phyloP scores from a whole-genome alignment of 192 early-diverging fungal genomes.

The Backusella psychrophila region DNA sequence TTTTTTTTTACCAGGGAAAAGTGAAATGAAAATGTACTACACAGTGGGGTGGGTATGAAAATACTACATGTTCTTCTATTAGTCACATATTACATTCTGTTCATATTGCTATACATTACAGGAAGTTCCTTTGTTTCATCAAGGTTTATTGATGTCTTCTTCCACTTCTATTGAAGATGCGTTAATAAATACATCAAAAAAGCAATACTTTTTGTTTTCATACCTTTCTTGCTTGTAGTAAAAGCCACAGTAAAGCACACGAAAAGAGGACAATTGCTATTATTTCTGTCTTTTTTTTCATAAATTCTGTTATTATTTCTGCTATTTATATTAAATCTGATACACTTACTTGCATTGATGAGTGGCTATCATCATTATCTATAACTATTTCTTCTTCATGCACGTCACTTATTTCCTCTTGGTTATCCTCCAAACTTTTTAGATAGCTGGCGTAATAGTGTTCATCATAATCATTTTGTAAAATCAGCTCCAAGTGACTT shows the following conservation, averaged over 20 bases:
- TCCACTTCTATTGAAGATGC: background rate
- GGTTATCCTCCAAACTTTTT: background rate
- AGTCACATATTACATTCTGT: background rate
- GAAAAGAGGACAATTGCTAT: background rate
- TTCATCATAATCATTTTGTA: conserved; percentile 1
- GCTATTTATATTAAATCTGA: background rate
- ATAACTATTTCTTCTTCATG: background rate
- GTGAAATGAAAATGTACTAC: background rate
- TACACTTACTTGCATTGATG: background rate
- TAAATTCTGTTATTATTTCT: background rate
- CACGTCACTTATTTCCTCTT: background rate
- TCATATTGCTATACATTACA: background rate
- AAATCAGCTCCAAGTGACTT: background rate
- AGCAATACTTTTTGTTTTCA: background rate
- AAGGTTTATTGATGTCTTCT: background rate
- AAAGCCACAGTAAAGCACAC: background rate
- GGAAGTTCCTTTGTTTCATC: background rate
- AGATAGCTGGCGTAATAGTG: background rate
- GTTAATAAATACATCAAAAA: background rate
- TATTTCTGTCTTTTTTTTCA: background rate
- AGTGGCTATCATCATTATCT: background rate
- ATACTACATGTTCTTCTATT: background rate
- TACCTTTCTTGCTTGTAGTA: background rate
- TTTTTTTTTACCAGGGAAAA: background rate
- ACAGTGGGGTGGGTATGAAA: background rate